Evolutionary conservation across 2,329 filamentous ascomycete genomes (phyloP), one percentile per base, ranked within the genome.

Genomic region (Fusarium bulbicola): DNA sequence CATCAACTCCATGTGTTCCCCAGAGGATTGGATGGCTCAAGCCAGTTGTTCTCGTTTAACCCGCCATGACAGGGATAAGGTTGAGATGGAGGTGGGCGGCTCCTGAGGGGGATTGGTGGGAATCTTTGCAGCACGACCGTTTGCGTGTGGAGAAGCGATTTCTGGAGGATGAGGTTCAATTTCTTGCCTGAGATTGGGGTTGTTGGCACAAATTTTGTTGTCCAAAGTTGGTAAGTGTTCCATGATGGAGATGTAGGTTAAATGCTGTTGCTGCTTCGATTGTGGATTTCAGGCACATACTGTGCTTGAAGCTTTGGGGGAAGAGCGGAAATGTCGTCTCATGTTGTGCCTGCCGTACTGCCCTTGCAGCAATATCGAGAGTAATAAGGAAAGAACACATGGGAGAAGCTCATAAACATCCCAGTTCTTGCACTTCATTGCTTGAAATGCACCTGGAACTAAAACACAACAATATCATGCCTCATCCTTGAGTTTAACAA

Each of bases 1-100:
- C 60, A 63, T 63, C 47, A 34, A 63, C 49, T 49, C 66, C 46
- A 69, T 71, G 50, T 43, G 56, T 66, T 59, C 71, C 57, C 39
- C 59, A 72, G 63, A 71, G 52, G 53, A 45, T 62, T 67, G 46
- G 47, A 18, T 52, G 66, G 60, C 65, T 66, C 43, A 59, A 59
- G 58, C 71, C 72, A 72, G 63, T 74, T 74, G 67, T 65, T 65
- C 67, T 71, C 68, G 67, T 68, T 54, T 63, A 67, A 45, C 40
- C 59, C 58, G 42, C 64, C 60, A 66, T 34, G 58, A 50, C 59
- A 68, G 59, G 72, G 72, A 63, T 68, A 66, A 59, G 36, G 56
- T 28, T 45, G 14, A 59, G 67, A 60, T 70, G 61, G 66, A 72
- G 72, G 72, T 59, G 72, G 72, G 72, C 50, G 45, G 65, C 16